Evolutionary conservation across 1,139 yeast species (phyloP).

Genomic region (Debaryomyces singareniensis): DNA sequence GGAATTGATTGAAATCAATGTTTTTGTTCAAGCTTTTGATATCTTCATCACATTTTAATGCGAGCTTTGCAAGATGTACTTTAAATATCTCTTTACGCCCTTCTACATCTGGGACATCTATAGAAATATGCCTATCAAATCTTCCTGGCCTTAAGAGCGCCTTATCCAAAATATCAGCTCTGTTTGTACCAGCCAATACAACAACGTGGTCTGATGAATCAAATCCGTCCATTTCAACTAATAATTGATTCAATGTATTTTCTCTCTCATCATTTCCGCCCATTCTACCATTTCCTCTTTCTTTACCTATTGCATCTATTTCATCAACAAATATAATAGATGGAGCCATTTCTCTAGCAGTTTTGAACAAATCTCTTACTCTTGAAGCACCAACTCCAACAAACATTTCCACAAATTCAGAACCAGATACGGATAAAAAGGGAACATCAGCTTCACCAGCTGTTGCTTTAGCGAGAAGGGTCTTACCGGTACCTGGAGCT

Average conservation of each 20-base stretch:
- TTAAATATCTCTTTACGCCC: conserved; percentile 72
- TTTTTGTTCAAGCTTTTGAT: conserved; percentile 33
- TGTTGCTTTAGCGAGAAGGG: conserved; percentile 73
- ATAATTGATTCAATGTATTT: conserved; percentile 68
- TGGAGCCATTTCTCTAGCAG: conserved; percentile 78
- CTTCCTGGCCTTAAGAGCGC: conserved; percentile 81
- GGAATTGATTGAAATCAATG: conserved; percentile 42
- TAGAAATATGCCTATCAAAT: conserved; percentile 70
- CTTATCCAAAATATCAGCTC: conserved; percentile 72
- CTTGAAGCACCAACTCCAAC: conserved; percentile 82
- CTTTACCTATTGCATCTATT: conserved; percentile 81
- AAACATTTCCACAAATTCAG: conserved; percentile 77
- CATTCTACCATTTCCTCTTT: conserved; percentile 60
- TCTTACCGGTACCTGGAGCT: conserved; percentile 87
- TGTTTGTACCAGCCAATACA: conserved; percentile 76
- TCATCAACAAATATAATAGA: conserved; percentile 77
- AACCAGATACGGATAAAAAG: conserved; percentile 74
- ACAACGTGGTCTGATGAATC: conserved; percentile 70
- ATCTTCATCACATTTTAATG: conserved; percentile 34
- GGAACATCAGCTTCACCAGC: conserved; percentile 88
- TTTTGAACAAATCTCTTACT: conserved; percentile 73
- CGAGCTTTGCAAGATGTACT: conserved; percentile 59
- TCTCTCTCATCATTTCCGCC: conserved; percentile 79
- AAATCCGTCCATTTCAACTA: conserved; percentile 85
- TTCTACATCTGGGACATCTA: conserved; percentile 71